phyloP scores from a whole-genome alignment of 2,329 filamentous ascomycete genomes.

The Helicocarpus griseus region DNA sequence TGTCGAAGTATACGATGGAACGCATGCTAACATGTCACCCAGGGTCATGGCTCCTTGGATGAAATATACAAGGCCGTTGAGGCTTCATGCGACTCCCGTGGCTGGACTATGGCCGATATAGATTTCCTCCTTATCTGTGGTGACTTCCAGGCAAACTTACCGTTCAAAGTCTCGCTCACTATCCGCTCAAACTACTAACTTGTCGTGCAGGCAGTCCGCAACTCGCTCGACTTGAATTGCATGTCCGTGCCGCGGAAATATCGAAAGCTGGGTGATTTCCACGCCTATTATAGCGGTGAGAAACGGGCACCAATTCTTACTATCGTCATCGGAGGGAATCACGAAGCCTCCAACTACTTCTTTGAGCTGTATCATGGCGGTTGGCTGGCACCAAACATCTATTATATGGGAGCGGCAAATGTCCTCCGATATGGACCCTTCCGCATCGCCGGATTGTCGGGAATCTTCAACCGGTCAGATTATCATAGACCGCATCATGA shows the following conservation, averaged over 20 bases:
- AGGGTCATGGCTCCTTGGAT: conserved; percentile 87
- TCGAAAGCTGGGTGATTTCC: conserved; percentile 79
- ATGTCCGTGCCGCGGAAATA: conserved; percentile 87
- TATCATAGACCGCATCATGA: conserved; percentile 78
- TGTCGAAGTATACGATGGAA: neutral
- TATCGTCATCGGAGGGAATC: conserved; percentile 87
- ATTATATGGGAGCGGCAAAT: conserved; percentile 89
- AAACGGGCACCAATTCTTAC: conserved; percentile 76
- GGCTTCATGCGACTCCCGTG: conserved; percentile 56
- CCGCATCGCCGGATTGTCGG: conserved; percentile 78
- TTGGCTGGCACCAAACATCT: conserved; percentile 94
- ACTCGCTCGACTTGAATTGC: conserved; percentile 73
- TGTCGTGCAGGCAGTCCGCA: conserved; percentile 56
- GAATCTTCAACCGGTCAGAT: conserved; percentile 87
- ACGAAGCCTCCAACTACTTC: conserved; percentile 82
- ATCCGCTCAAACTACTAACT: neutral
- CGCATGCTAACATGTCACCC: neutral
- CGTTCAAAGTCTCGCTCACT: neutral
- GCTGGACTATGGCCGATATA: conserved; percentile 58
- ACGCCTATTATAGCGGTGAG: conserved; percentile 77
- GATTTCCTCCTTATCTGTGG: conserved; percentile 91
- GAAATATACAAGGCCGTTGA: conserved; percentile 77
- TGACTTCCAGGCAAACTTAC: conserved; percentile 59
- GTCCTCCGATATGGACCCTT: conserved; percentile 75
- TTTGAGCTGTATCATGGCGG: conserved; percentile 93